Conservation (phyloP, 2,329 filamentous ascomycete species). For the Cytospora paraplurivora region DNA sequence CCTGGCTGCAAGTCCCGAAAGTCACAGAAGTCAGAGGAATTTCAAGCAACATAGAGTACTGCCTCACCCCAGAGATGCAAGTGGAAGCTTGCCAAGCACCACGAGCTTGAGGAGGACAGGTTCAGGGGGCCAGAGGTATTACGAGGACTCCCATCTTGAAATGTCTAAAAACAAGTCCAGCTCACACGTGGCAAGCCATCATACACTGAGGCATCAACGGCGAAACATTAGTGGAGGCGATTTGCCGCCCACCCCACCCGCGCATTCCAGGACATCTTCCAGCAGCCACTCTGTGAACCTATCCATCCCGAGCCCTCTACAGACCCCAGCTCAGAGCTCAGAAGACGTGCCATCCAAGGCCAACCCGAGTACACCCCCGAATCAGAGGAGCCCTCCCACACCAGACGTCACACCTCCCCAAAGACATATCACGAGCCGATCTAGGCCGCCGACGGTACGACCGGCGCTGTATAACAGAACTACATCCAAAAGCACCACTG, state of each 20-base stretch:
- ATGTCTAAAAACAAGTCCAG: constrained; percentile 30
- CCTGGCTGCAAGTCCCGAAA: constrained; percentile 33
- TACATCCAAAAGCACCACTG: constrained; percentile 56
- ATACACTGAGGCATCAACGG: constrained; percentile 46
- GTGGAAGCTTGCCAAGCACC: constrained; percentile 24
- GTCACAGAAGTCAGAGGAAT: constrained; percentile 34
- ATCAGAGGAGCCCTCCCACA: constrained; percentile 69
- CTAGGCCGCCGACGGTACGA: constrained; percentile 48
- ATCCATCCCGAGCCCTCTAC: constrained; percentile 45
- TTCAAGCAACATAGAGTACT: constrained; percentile 45
- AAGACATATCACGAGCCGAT: constrained; percentile 33
- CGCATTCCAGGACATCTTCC: constrained; percentile 61
- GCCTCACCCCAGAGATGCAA: constrained; percentile 41
- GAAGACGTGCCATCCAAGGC: constrained; percentile 43
- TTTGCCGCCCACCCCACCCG: constrained; percentile 64
- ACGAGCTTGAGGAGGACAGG: constrained; percentile 24
- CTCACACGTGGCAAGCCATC: constrained; percentile 43
- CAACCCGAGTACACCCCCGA: constrained; percentile 61
- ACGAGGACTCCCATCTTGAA: not conserved
- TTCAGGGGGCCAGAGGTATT: constrained; percentile 25
- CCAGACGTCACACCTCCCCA: constrained; percentile 75
- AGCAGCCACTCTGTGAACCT: constrained; percentile 49
- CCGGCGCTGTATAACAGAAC: constrained; percentile 52
- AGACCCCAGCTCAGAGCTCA: constrained; percentile 43
- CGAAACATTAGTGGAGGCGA: constrained; percentile 48